A percentile compares a stretch with the other conserved stretches of the same genome.
Conservation (phyloP, 495 filamentous ascomycete species). For the Pseudoneurospora amorphoporcata region DNA sequence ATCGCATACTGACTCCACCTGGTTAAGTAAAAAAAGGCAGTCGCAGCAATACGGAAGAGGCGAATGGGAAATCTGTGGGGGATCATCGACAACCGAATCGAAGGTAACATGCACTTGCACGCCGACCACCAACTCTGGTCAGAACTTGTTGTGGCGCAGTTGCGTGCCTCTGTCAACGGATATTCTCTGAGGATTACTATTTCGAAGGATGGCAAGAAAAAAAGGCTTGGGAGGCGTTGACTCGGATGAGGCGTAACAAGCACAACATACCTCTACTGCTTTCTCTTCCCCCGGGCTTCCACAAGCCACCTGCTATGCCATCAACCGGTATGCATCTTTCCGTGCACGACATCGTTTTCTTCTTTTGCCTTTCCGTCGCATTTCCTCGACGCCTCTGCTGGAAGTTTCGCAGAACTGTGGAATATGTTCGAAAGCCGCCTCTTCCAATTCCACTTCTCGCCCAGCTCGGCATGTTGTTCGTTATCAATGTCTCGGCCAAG, state of each 20-base stretch:
- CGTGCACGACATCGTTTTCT: neutral
- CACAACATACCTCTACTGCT: neutral
- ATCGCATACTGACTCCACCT: neutral
- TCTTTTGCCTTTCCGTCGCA: neutral
- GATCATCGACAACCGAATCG: neutral
- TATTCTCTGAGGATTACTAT: neutral
- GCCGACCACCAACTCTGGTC: neutral
- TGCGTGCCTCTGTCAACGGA: neutral
- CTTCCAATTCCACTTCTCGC: neutral
- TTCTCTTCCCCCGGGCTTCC: neutral
- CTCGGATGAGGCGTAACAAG: neutral
- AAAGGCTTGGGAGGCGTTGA: neutral
- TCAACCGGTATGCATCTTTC: neutral
- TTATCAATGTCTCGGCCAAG: neutral
- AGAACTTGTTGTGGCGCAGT: no score
- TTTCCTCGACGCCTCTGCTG: neutral
- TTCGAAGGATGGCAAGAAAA: neutral
- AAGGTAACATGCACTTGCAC: neutral
- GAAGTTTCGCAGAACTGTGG: neutral
- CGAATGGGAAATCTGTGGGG: neutral
- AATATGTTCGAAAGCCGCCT: neutral
- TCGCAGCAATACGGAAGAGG: neutral
- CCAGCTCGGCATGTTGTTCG: neutral
- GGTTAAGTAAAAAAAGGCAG: neutral
- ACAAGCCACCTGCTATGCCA: neutral